Base-by-base conservation (phyloP, 2,329 filamentous ascomycete species). In the Verticillium klebahnii region DNA sequence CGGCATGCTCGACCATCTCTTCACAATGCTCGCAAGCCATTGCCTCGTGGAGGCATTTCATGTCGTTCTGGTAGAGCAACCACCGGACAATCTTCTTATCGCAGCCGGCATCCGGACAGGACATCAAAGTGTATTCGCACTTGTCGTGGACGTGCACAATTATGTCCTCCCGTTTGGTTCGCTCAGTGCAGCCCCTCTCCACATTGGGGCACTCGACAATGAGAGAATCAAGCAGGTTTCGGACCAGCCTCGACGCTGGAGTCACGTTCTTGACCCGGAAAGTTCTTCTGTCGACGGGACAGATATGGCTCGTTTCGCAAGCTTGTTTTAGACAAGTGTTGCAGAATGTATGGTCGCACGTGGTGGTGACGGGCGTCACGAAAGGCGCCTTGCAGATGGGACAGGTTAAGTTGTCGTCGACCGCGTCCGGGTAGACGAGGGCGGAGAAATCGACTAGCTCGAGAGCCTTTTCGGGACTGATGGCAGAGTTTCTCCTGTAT, bases 331-430 rank as follows among this genome's bases (percentile, higher is more conserved):
- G 75, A 68, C 87, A 89, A 5, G 77, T 76, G 59, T 81, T 80
- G 68, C 87, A 89, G 69, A 89, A 89, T 14, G 85, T 86, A 70
- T 89, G 87, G 62, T 87, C 84, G 72, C 87, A 89, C 8, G 77
- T 75, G 1, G 86, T 88, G 52, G 86, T 86, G 57, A 86, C 78
- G 0, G 87, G 86, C 15, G 83, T 78, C 57, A 89, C 75, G 52
- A 89, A 79, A 3, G 87, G 83, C 12, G 85, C 80, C 67, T 84
- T 84, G 73, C 87, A 89, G 63, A 85, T 82, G 3, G 82, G 81
- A 58, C 79, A 82, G 61, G 85, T 74, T 14, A 83, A 71, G 57
- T 81, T 82, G 61, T 78, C 73, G 66, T 84, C 81, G 29, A 72
- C 65, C 19, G 75, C 78, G 54, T 69, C 66, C 61, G 77, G 73